Evolutionary conservation across 805 yeast genomes (phyloP).

Genomic region (Wickerhamiella allomyrinae): DNA sequence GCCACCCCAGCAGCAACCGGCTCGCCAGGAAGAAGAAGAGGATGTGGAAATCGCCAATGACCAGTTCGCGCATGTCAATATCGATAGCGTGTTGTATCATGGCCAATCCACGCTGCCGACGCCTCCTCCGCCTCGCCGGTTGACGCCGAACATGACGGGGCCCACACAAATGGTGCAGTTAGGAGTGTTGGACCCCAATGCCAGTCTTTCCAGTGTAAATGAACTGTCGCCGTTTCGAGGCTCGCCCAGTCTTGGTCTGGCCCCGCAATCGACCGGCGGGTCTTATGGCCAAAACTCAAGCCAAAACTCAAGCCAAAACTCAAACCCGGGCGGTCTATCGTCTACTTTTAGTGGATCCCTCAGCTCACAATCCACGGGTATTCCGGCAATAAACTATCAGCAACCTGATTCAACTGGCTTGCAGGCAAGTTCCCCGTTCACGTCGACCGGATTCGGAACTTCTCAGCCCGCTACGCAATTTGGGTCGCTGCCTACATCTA

Average conservation of each 20-base stretch:
- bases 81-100: conserved; percentile 60
- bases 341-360: background rate
- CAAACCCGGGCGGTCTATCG: background rate
- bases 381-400: too few species aligned
- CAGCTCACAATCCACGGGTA: background rate
- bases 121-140: conserved; percentile 19
- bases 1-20: conserved; percentile 6
- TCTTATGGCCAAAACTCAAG: background rate
- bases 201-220: background rate
- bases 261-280: background rate
- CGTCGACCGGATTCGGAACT: too few species aligned
- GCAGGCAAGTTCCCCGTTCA: too few species aligned
- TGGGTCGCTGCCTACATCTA: too few species aligned
- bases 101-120: conserved; percentile 43
- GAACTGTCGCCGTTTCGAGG: background rate
- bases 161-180: conserved; percentile 10
- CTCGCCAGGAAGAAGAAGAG: conserved; percentile 12
- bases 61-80: conserved; percentile 61
- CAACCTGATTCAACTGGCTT: too few species aligned
- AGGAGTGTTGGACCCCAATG: conserved; percentile 3
- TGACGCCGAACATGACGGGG: conserved; percentile 11
- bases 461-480: too few species aligned
- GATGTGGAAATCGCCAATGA: conserved; percentile 38
- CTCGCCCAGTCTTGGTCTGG: background rate
- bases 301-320: background rate